These are phyloP conservation scores for Boletus subparvulus DNA, from an alignment of 768 basidiomycete species.

Conservation along the genomic window DNA sequence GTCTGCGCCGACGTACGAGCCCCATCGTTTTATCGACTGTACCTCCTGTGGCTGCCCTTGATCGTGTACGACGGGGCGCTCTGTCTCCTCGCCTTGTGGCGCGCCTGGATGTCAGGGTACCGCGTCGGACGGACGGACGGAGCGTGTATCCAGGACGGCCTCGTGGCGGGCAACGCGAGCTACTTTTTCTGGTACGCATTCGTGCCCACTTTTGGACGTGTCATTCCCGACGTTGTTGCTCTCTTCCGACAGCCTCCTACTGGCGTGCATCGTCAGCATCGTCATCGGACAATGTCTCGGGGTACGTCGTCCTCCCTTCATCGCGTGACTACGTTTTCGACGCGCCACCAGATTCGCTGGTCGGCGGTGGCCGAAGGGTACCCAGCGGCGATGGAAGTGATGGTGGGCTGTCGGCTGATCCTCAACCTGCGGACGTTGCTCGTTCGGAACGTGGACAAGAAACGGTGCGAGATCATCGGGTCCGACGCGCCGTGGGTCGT, in stretches of 20 bases:
- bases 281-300: constrained; percentile 1
- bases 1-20: neutral
- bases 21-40: neutral
- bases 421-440: neutral
- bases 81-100: constrained; percentile 8
- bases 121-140: neutral
- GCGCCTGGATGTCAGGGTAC: neutral
- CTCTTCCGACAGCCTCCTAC: constrained; percentile 4
- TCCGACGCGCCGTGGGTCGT: no score
- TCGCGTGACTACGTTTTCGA: no score
- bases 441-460: no score
- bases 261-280: constrained; percentile 4
- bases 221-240: no score
- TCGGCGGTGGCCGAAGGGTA: constrained; percentile 4
- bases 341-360: constrained; percentile 4
- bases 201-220: neutral
- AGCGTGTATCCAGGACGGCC: neutral
- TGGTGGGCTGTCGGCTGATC: constrained; percentile 10
- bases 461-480: no score
- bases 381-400: neutral
- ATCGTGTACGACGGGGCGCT: constrained; percentile 6
- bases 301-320: neutral
- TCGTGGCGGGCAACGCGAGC: constrained; percentile 12
- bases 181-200: constrained; percentile 18
- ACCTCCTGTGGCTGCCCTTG: constrained; percentile 8